phyloP scores from a whole-genome alignment of 345 rosid genomes.

The Brassica juncea region DNA sequence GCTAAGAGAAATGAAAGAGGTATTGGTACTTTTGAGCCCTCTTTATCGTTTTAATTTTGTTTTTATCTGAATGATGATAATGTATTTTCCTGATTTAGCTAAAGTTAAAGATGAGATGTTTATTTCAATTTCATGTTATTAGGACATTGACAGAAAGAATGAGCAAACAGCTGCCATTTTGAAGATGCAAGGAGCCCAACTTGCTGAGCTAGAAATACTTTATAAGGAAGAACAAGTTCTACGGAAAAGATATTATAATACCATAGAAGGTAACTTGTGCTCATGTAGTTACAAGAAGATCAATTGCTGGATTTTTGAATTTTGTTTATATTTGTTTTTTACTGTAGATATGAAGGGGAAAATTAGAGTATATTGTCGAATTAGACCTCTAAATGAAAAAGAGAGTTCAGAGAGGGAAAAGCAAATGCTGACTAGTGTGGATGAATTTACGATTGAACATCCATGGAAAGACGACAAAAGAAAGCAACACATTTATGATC shows the following conservation, averaged over 20 bases:
- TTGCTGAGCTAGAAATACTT: constrained; percentile 79
- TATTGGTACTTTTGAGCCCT: constrained; percentile 29
- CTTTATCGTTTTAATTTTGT: background rate
- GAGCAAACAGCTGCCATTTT: constrained; percentile 96
- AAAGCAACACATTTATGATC: constrained; percentile 91
- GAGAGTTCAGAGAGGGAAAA: constrained; percentile 64
- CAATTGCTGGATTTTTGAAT: background rate
- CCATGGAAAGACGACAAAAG: constrained; percentile 89
- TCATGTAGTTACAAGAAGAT: constrained; percentile 2
- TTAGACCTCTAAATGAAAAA: constrained; percentile 82
- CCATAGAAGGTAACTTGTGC: constrained; percentile 71
- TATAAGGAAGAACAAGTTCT: constrained; percentile 91
- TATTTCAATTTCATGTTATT: constrained; percentile 21
- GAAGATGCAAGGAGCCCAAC: constrained; percentile 93
- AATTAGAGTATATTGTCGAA: constrained; percentile 86
- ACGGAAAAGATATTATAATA: constrained; percentile 86
- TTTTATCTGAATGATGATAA: background rate
- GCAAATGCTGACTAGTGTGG: constrained; percentile 47
- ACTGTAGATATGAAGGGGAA: constrained; percentile 93
- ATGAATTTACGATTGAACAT: constrained; percentile 94
- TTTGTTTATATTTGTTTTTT: background rate
- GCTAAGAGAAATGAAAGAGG: constrained; percentile 96
- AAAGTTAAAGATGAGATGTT: background rate
- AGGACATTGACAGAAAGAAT: constrained; percentile 97
- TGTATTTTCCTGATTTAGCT: constrained; percentile 1